Evolutionary conservation across 1,139 yeast species (phyloP), one percentile per base, ranked within the genome.

Genomic region (Debaryomyces subglobosus): DNA sequence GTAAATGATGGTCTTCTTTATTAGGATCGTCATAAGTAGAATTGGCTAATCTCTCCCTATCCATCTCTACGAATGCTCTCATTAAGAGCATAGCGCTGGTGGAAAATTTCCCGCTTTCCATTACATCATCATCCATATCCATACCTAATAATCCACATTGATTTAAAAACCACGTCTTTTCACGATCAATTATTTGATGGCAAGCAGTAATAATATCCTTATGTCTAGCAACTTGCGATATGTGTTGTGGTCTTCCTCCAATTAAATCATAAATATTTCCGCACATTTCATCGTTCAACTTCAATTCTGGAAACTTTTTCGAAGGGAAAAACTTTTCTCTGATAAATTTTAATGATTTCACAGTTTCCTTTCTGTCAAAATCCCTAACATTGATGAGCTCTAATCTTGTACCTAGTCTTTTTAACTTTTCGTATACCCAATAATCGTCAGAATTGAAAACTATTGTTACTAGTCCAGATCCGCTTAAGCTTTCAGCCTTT

Each of bases 51-150:
- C 75, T 57, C 10, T 62, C 59, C 25, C 79, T 60, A 60, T 86
- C 94, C 82, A 86, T 78, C 25, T 81, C 82, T 2, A 88, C 96
- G 58, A 89, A 79, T 52, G 81, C 90, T 49, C 81, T 73, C 82
- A 87, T 84, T 46, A 89, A 70, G 18, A 85, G 69, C 92, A 88
- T 87, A 9, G 96, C 94, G 40, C 89, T 78, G 2, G 85, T 72
- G 5, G 91, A 77, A 60, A 89, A 89, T 63, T 89, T 89, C 5
- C 96, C 96, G 53, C 82, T 78, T 53, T 87, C 95, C 88, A 88
- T 86, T 5, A 89, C 96, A 67, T 89, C 96, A 59, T 89, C 96
- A 63, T 89, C 96, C 96, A 89, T 88, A 21, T 75, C 82, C 56
- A 76, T 77, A 1, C 96, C 96, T 7, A 89, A 65, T 13, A 89